Base-by-base conservation (phyloP, 202 grass and related monocot genomes). In the Panicum virgatum region DNA sequence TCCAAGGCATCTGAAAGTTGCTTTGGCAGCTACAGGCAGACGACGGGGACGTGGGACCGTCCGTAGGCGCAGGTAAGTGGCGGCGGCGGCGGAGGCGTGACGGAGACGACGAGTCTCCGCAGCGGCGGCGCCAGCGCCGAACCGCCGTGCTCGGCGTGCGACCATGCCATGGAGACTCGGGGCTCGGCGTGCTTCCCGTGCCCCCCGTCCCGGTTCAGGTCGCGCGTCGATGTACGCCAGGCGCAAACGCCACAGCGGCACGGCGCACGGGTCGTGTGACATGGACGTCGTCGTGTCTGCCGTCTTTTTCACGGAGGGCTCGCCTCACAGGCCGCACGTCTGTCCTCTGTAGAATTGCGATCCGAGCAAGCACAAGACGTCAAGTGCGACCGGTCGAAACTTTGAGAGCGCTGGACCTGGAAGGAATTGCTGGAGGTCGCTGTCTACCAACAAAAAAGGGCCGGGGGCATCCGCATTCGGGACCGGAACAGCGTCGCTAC, bases 41-140 rank as follows among this genome's bases (percentile, higher is more conserved):
- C 5, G 75, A 22, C 43, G 43, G 65, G 43, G 75, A 77, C 58
- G n/a, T n/a, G n/a, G n/a, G n/a, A n/a, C n/a, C n/a, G n/a, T n/a
- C n/a, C 42, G 43, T 11, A 48, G 43, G 43, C 43, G 15, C 44
- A 5, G 14, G 44, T 13, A 46, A 46, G 44, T 46, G 44, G 59
- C 14, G 7, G 25, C 7, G 25, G 68, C 68, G 68, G 23, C 43
- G 43, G 61, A 9, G 29, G 25, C 23, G 68, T 48, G 25, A 50
- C 16, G 43, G 68, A 71, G 57, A 62, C 40, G 74, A 46, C 39
- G 39, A 62, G 40, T 61, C 36, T 15, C 58, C 16, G 0, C n/a
- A n/a, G n/a, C n/a, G n/a, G n/a, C n/a, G n/a, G n/a, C n/a, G n/a
- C n/a, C n/a, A n/a, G 42, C 74, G 6, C 34, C 52, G 34, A 13